Percentiles rank a stretch among this genome's conserved stretches.
Evolutionary conservation across 352 stramenopile species (phyloP).

Genomic region (Phytophthora boehmeriae): DNA sequence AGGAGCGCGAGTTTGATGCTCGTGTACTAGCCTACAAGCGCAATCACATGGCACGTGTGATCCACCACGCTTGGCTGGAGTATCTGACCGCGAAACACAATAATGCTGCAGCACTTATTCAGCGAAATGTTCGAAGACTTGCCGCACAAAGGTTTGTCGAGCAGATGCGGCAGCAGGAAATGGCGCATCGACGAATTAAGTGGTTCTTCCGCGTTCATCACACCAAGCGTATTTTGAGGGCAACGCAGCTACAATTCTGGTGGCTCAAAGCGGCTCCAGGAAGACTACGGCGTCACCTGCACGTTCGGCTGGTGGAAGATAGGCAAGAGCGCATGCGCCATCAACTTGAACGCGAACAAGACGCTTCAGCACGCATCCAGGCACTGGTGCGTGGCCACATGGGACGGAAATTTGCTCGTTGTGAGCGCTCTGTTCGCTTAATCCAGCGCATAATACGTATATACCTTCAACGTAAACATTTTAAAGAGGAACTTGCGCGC

Average conservation of each 20-base stretch:
- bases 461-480: constrained; percentile 46
- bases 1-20: constrained; percentile 58
- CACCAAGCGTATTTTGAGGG: constrained; percentile 39
- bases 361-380: constrained; percentile 55
- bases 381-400: constrained; percentile 54
- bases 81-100: constrained; percentile 35
- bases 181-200: constrained; percentile 78
- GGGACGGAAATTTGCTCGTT: constrained; percentile 36
- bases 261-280: constrained; percentile 64
- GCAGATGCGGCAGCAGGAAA: constrained; percentile 39
- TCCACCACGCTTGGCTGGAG: constrained; percentile 45
- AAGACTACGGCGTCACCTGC: constrained; percentile 54
- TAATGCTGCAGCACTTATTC: constrained; percentile 43
- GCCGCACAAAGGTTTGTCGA: constrained; percentile 35
- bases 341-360: constrained; percentile 32
- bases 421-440: constrained; percentile 48
- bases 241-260: constrained; percentile 67
- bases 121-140: constrained; percentile 45
- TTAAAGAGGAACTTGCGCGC: constrained; percentile 40
- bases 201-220: constrained; percentile 77
- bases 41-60: constrained; percentile 45
- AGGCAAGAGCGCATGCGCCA: constrained; percentile 15
- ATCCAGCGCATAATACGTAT: constrained; percentile 49
- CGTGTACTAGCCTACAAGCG: constrained; percentile 50
- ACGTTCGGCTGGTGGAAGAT: constrained; percentile 17